These are phyloP conservation scores for Lophiotrema nucula DNA, from an alignment of 495 filamentous ascomycete species.

Conservation along the genomic window DNA sequence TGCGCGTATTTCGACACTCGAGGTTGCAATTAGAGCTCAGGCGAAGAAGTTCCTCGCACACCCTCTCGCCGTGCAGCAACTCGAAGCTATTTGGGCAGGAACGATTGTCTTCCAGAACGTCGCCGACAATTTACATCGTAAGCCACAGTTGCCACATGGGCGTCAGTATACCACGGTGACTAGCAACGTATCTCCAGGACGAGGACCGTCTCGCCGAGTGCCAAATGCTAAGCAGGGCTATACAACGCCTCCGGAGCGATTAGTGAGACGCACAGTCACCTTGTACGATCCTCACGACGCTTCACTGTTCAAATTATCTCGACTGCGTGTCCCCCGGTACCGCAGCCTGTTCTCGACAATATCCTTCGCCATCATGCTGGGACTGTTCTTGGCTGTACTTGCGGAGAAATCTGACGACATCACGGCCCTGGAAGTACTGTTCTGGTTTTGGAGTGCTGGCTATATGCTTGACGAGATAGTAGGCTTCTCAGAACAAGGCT, in stretches of 20 bases:
- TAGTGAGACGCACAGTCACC: slow-evolving; percentile 67
- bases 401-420: slow-evolving; percentile 67
- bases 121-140: slow-evolving; percentile 76
- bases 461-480: slow-evolving; percentile 97
- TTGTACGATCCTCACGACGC: slow-evolving; percentile 90
- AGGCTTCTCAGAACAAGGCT: slow-evolving; percentile 89
- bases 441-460: slow-evolving; percentile 96
- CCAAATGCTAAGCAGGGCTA: slow-evolving; percentile 13
- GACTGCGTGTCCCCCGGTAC: slow-evolving; percentile 86
- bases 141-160: slow-evolving; percentile 22
- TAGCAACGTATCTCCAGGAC: slow-evolving; percentile 18
- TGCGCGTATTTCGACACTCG: slow-evolving; percentile 82
- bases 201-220: slow-evolving; percentile 21
- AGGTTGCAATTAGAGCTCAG: slow-evolving; percentile 85
- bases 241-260: background rate
- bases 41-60: slow-evolving; percentile 88
- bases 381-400: slow-evolving; percentile 78
- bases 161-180: slow-evolving; percentile 19
- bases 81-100: slow-evolving; percentile 94
- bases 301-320: slow-evolving; percentile 84
- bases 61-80: slow-evolving; percentile 83
- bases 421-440: slow-evolving; percentile 76
- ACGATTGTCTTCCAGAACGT: slow-evolving; percentile 88
- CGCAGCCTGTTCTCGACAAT: slow-evolving; percentile 82
- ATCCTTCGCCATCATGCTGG: slow-evolving; percentile 76